Base-by-base conservation (phyloP, 805 yeast species). In the Nakazawaea sp. region DNA sequence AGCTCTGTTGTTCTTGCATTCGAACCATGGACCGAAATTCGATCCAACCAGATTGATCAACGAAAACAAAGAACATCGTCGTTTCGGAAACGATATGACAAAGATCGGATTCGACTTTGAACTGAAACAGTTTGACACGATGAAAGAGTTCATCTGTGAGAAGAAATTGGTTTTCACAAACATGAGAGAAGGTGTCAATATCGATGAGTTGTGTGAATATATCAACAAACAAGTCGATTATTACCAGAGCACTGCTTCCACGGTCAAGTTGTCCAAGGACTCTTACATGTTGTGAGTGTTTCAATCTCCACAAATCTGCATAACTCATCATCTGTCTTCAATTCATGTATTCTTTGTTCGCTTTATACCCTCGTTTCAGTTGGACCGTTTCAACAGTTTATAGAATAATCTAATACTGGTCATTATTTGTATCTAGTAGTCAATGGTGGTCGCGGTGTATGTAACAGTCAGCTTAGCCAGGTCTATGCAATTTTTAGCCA, bases 121-220 rank as follows among this genome's bases (percentile, higher is more conserved):
- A 38, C 27, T 42, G 18, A 51, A 48, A 37, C 50, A 52, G 18
- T 55, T 53, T 50, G 49, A 48, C 18, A 42, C 47, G 1, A 39
- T 55, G 44, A 36, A 50, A 28, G 55, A 57, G 53, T 35, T 48
- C 2, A 18, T 56, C 11, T 56, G 61, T 38, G 45, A 34, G 17
- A 35, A 32, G 19, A 39, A 26, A 20, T 38, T 38, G 30, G 32
- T 29, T 11, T 38, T 38, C 33, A 33, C 37, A 4, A 29, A 38
- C 20, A 20, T 38, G 32, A 19, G 27, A 19, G 41, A 38, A 27
- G 40, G 40, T 27, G 59, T 68, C 17, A 58, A 57, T 34, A 49
- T 64, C 32, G 51, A 45, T 2, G 67, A 60, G 10, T 59, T 76
- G 16, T 77, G 83, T 51, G 45, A 47, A 16, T 81, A 76, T 46